Conservation (phyloP, 2,329 filamentous ascomycete genomes). For the Endocalyx cinctus region DNA sequence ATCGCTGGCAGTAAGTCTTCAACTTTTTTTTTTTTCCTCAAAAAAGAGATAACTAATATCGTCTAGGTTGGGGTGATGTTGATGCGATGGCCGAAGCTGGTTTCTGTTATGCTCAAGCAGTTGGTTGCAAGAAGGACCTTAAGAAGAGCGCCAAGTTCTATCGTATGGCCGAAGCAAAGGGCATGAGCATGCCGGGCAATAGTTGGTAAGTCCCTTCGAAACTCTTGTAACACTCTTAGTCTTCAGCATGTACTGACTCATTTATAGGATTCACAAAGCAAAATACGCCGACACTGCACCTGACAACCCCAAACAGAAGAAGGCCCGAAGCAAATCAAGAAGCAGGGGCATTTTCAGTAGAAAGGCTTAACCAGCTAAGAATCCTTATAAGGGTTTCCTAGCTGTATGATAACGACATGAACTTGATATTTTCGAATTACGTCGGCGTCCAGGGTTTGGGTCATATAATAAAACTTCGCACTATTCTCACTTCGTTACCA, state of each 20-base stretch:
- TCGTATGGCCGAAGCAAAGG: conserved; percentile 83
- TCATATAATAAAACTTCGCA: too few species aligned
- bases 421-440: too few species aligned
- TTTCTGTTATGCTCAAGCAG: conserved; percentile 90
- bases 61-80: conserved; percentile 87
- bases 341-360: conserved; percentile 69
- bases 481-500: too few species aligned
- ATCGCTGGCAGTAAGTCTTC: conserved; percentile 84
- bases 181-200: conserved; percentile 96
- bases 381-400: too few species aligned
- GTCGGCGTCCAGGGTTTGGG: too few species aligned
- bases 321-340: conserved; percentile 70
- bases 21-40: too few species aligned
- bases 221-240: neutral
- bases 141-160: conserved; percentile 93
- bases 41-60: too few species aligned
- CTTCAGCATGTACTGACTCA: conserved; percentile 7
- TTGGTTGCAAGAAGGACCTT: conserved; percentile 92
- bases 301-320: conserved; percentile 50
- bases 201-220: conserved; percentile 69
- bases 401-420: too few species aligned
- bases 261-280: conserved; percentile 83
- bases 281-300: conserved; percentile 78
- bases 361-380: conserved; percentile 41
- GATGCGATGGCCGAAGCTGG: conserved; percentile 92